Percentiles rank a stretch among this genome's conserved stretches.
These are phyloP conservation scores for Rostrohypoxylon terebratum DNA, from an alignment of 495 filamentous ascomycete species.

Conservation along the genomic window DNA sequence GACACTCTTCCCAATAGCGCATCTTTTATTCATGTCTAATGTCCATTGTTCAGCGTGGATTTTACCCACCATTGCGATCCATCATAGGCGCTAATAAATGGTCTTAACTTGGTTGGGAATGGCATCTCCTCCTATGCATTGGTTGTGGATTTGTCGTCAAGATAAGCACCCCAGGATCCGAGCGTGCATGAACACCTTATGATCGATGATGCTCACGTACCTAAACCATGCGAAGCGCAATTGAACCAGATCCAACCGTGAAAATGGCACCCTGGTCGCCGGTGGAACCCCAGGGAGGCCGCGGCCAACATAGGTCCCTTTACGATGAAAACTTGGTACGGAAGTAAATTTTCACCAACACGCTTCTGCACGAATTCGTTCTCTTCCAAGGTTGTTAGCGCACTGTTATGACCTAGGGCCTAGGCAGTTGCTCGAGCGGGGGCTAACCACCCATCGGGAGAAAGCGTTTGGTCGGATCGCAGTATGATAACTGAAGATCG, in stretches of 20 bases:
- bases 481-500: conserved; percentile 4
- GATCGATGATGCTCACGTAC: background rate
- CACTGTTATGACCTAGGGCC: background rate
- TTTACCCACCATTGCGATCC: background rate
- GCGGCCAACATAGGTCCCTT: background rate
- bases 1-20: background rate
- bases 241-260: background rate
- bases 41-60: background rate
- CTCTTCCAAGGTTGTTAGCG: background rate
- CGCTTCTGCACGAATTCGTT: background rate
- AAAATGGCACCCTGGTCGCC: background rate
- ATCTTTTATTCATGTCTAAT: too few species aligned
- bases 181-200: conserved; percentile 15
- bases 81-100: background rate
- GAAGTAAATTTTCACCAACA: background rate
- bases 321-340: background rate
- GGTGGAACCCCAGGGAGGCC: background rate
- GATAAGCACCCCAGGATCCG: conserved; percentile 20
- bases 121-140: background rate
- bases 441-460: background rate
- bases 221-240: background rate
- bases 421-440: background rate
- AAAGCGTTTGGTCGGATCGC: background rate
- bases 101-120: background rate
- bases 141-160: conserved; percentile 14